Evolutionary conservation across 257 asterid species (phyloP).

Genomic region (Solanum raphanifolium): DNA sequence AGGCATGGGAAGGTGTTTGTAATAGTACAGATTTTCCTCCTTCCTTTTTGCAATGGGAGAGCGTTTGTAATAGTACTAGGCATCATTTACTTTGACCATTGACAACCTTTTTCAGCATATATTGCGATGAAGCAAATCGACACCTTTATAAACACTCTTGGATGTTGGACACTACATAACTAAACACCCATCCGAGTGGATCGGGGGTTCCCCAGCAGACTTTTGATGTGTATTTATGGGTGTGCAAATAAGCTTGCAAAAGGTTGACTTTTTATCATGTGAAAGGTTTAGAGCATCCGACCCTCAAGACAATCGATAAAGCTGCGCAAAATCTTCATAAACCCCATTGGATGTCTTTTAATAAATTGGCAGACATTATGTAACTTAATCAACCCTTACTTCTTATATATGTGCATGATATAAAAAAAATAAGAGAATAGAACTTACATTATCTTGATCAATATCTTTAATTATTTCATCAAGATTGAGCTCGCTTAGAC

Average conservation of each 20-base stretch:
- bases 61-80: neutral
- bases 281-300: neutral
- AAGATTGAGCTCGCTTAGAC: conserved; percentile 70
- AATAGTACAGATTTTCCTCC: neutral
- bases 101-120: neutral
- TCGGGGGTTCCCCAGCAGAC: neutral
- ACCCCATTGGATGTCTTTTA: neutral
- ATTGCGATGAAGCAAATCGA: neutral
- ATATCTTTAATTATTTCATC: conserved; percentile 88
- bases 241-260: neutral
- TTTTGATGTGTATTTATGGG: neutral
- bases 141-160: neutral
- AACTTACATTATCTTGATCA: conserved; percentile 81
- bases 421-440: neutral
- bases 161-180: neutral
- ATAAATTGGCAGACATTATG: neutral
- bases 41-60: neutral
- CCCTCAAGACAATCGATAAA: neutral
- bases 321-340: neutral
- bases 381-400: neutral
- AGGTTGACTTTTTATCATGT: neutral
- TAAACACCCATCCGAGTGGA: neutral
- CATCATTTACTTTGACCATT: neutral
- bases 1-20: neutral
- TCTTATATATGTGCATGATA: neutral